Evolutionary conservation across 1,284 basidiomycete genomes (phyloP), one percentile per base, ranked within the genome.

Genomic region (Cryptococcus wingfieldii): DNA sequence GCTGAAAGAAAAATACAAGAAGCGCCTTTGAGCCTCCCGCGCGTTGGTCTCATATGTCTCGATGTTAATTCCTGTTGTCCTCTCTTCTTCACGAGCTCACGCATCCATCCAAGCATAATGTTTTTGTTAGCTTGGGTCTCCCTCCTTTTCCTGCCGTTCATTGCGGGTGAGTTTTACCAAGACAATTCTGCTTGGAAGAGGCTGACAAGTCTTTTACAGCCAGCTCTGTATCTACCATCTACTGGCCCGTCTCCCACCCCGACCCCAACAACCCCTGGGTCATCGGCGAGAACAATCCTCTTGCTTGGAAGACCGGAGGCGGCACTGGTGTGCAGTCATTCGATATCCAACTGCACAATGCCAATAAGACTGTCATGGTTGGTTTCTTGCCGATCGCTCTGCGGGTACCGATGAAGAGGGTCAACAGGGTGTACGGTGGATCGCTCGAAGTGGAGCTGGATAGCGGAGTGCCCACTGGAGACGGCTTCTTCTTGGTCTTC

Each of bases 301-400:
- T 76, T 25, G 55, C 69, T 10, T 77, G 74, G 73, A 59, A 53
- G n/a, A 69, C 66, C 14, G 75, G 72, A 23, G 68, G 68, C 49
- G 74, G 69, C 27, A 69, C 71, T 0, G 75, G 75, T 54, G 67
- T 77, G 52, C 49, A 68, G 25, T 67, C 68, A 18, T 77, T 77
- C 54, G 75, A 77, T 60, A 68, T 77, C 47, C 71, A 77, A 62
- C 63, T 77, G 27, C 73, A 75, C 63, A 75, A 77, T 60, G 50
- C 55, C 27, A 71, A 76, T 54, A 57, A 61, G 46, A 63, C 58
- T n/a, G 62, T 76, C 56, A 71, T 77, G 72, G 56, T 63, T 25
- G 76, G 75, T 23, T 70, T 70, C 51, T 54, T 75, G 47, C 67
- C 66, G 25, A 63, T 77, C 38, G 76, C 75, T 5, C 56, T 70